A percentile compares a stretch with the other conserved stretches of the same genome.
Conservation (phyloP, 371 early-diverging fungal species). For the Circinella minor region DNA sequence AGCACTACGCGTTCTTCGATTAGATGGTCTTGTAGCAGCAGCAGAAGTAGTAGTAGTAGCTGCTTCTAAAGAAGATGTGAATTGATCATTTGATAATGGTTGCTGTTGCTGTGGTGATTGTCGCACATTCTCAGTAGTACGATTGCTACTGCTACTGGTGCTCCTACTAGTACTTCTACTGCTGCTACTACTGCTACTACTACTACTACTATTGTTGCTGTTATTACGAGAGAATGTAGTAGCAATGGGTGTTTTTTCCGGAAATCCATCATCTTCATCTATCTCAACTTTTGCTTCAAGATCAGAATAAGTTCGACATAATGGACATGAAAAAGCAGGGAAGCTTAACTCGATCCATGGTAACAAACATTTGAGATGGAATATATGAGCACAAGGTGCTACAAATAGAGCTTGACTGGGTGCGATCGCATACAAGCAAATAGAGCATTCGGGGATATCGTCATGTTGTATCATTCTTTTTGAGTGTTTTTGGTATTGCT, state of each 20-base stretch:
- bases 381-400: slow-evolving; percentile 95
- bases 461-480: neutral
- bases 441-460: slow-evolving; percentile 88
- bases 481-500: neutral
- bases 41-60: neutral
- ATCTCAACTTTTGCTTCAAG: slow-evolving; percentile 80
- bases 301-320: slow-evolving; percentile 94
- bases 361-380: slow-evolving; percentile 92
- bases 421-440: slow-evolving; percentile 91
- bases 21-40: neutral
- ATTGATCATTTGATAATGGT: slow-evolving; percentile 16
- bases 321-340: slow-evolving; percentile 90
- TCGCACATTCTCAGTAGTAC: too few relatives aligned
- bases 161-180: too few relatives aligned
- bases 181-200: too few relatives aligned
- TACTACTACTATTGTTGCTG: too few relatives aligned
- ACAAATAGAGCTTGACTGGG: slow-evolving; percentile 95
- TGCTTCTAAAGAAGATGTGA: neutral
- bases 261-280: slow-evolving; percentile 59
- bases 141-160: too few relatives aligned
- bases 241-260: too few relatives aligned
- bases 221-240: too few relatives aligned
- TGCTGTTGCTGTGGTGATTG: too few relatives aligned
- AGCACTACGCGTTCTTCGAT: neutral
- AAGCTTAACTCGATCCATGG: slow-evolving; percentile 62